Base-by-base conservation (phyloP, 2,329 filamentous ascomycete genomes). In the Magnaporthiopsis rhizophila region DNA sequence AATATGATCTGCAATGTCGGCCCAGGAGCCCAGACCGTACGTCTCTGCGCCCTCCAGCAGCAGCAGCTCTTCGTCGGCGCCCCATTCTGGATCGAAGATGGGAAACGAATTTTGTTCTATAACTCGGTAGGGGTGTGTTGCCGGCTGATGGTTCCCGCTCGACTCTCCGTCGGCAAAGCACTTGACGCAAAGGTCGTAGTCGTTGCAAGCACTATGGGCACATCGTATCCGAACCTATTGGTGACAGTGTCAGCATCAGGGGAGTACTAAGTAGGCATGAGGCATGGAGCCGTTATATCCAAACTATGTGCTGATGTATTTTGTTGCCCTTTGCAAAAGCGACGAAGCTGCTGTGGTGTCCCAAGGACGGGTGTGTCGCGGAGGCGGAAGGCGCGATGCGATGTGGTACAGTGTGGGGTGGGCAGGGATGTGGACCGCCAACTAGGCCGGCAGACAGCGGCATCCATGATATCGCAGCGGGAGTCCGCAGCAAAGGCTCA, bases 61-160 rank as follows among this genome's bases (percentile, higher is more conserved):
- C 6, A 98, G 79, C n/a, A 98, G 78, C 76, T 99, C 95, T 74
- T 99, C 95, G 73, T 99, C 95, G 30, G 95, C 95, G 63, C 95
- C 95, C 95, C 95, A 99, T 72, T 97, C 93, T 65, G 86, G 85
- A 69, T 93, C 89, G 72, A 96, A 99, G 65, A 99, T 98, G 0
- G 95, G 95, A 62, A 99, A 96, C 0, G 94, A 97, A 73, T 99
- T 97, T 72, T 98, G 95, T 75, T 99, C 95, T 69, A 99, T 97
- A 45, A 99, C 95, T 67, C 91, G 89, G 75, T 89, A 99, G 18
- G 91, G 82, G 77, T 99, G 95, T 15, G 90, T 90, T 6, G 87
- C 84, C 9, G 95, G 94, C 69, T 96, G 88, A 75, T 99, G 95
- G 64, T 90, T 88, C 70, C 91, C 90, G 67, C 91, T 91, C 59